These are phyloP conservation scores for Circinella minor DNA, from an alignment of 371 early-diverging fungal species.

Conservation along the genomic window DNA sequence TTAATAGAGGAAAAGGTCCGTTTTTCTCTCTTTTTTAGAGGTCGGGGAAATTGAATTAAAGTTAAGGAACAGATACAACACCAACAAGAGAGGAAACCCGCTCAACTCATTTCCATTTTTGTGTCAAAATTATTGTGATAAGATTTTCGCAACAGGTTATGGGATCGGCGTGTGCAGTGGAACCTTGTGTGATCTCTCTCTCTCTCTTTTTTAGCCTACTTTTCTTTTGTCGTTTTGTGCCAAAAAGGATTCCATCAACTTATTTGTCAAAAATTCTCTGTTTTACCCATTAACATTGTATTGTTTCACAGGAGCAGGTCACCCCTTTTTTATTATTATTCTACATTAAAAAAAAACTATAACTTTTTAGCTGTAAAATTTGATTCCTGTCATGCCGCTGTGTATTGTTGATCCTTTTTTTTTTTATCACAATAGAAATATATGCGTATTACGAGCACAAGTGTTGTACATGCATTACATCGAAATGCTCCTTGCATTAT, in stretches of 20 bases:
- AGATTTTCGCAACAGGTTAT: neutral
- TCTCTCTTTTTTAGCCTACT: neutral
- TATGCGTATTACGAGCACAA: neutral
- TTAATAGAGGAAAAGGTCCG: neutral
- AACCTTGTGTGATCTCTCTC: constrained; percentile 4
- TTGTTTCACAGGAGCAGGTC: constrained; percentile 1
- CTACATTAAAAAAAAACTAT: too few species aligned
- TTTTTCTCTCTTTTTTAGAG: neutral
- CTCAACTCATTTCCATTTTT: constrained; percentile 1
- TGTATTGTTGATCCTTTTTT: constrained; percentile 5
- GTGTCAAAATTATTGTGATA: neutral
- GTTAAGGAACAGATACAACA: constrained; percentile 7
- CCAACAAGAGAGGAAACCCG: neutral
- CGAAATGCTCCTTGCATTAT: constrained; percentile 1
- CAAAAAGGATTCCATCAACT: too few species aligned
- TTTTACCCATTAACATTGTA: neutral
- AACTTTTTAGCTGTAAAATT: too few species aligned
- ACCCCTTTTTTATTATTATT: neutral
- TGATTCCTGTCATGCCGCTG: constrained; percentile 2
- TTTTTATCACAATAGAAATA: neutral
- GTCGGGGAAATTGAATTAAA: constrained; percentile 7
- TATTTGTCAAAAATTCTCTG: too few species aligned
- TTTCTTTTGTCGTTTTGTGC: too few species aligned
- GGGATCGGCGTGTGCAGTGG: constrained; percentile 11
- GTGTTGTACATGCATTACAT: constrained; percentile 9